Conservation (phyloP, 768 basidiomycete species). For the Collybiopsis luxurians region DNA sequence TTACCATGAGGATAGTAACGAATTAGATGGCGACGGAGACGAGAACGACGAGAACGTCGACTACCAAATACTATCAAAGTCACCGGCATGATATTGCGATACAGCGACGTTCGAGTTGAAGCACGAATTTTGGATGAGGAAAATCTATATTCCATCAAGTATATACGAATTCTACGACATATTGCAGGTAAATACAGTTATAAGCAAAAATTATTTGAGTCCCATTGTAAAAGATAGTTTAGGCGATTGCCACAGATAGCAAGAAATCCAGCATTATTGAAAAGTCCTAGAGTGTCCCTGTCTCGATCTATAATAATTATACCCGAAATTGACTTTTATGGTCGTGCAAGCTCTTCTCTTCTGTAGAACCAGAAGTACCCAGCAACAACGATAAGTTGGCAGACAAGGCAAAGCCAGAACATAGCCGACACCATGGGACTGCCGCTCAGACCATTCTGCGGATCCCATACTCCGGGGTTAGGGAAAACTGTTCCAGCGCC, state of each 20-base stretch:
- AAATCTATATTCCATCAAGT: too few species aligned
- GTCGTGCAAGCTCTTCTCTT: conserved; percentile 73
- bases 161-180: conserved; percentile 13
- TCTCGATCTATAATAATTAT: too few species aligned
- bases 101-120: too few species aligned
- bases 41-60: conserved; percentile 36
- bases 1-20: conserved; percentile 23
- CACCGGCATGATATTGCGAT: not conserved
- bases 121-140: too few species aligned
- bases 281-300: not conserved
- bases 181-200: conserved; percentile 9
- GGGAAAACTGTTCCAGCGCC: conserved; percentile 92
- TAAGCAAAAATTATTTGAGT: not conserved
- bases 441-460: conserved; percentile 63
- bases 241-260: not conserved
- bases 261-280: conserved; percentile 2
- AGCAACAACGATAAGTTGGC: conserved; percentile 80
- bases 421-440: conserved; percentile 82
- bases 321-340: too few species aligned
- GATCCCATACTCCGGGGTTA: conserved; percentile 89
- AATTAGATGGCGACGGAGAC: conserved; percentile 21
- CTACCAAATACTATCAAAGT: conserved; percentile 45
- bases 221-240: not conserved
- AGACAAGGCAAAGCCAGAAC: conserved; percentile 85
- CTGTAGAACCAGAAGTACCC: conserved; percentile 98